Evolutionary conservation across 352 stramenopile genomes (phyloP).

Genomic region (Thraustochytrium sp.): DNA sequence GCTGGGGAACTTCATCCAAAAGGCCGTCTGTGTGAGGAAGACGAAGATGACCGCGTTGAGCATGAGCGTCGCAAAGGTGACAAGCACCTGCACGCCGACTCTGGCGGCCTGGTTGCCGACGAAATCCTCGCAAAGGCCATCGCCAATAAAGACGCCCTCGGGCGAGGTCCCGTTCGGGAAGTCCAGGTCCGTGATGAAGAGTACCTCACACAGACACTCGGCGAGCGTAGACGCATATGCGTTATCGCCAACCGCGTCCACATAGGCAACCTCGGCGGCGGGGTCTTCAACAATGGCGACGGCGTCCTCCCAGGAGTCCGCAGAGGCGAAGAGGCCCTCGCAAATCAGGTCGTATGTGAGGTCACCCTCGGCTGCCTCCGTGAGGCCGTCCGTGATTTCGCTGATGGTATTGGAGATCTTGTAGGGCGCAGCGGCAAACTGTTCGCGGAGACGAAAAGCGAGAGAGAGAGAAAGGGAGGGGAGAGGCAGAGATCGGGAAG

Average conservation of each 20-base stretch:
- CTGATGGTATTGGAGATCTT: conserved; percentile 9
- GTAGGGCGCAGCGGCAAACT: not conserved
- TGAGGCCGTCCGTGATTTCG: too few species aligned
- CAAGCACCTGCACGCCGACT: not conserved
- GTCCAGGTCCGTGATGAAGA: not conserved
- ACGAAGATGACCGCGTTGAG: conserved; percentile 25
- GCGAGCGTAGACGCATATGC: not conserved
- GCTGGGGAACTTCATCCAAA: not conserved
- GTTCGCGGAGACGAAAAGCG: too few species aligned
- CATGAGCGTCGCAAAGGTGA: conserved; percentile 5
- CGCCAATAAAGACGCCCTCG: too few species aligned
- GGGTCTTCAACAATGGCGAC: not conserved
- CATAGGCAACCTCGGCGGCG: not conserved
- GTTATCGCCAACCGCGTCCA: not conserved
- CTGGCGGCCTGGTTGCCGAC: not conserved
- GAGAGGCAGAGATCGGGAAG: too few species aligned
- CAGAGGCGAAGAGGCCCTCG: not conserved
- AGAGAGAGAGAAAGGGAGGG: too few species aligned
- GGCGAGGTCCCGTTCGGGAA: not conserved
- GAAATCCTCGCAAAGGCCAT: not conserved
- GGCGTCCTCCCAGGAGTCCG: not conserved
- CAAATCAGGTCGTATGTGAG: not conserved
- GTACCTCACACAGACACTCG: conserved; percentile 21
- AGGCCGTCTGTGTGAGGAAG: not conserved
- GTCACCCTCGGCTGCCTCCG: too few species aligned